Evolutionary conservation across 2,329 filamentous ascomycete genomes (phyloP).

Genomic region (Aspergillus persii): DNA sequence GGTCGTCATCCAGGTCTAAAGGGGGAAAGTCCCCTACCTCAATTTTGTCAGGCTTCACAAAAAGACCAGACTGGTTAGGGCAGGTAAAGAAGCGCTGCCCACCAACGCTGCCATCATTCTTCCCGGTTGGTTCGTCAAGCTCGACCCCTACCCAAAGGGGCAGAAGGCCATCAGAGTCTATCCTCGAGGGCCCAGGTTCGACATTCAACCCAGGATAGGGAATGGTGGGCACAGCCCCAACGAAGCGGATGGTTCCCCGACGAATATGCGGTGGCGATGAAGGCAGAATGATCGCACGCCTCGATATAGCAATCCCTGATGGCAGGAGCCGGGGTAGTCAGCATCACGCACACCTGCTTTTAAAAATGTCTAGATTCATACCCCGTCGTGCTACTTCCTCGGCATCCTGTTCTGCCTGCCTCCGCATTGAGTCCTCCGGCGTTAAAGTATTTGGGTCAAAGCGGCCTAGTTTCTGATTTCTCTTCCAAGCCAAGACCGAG

Average conservation of each 20-base stretch:
- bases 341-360: not conserved
- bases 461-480: constrained; percentile 87
- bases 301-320: constrained; percentile 42
- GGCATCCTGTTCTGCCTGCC: constrained; percentile 58
- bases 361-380: constrained; percentile 33
- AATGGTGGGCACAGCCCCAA: constrained; percentile 42
- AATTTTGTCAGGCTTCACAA: constrained; percentile 62
- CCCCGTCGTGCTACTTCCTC: constrained; percentile 66
- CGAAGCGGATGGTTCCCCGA: constrained; percentile 43
- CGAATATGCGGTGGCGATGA: constrained; percentile 42
- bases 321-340: not conserved
- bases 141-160: constrained; percentile 58
- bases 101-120: constrained; percentile 59
- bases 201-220: constrained; percentile 32
- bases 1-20: constrained; percentile 51
- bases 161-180: constrained; percentile 18
- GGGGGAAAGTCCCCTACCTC: constrained; percentile 60
- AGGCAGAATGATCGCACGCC: constrained; percentile 46
- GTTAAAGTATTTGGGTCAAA: constrained; percentile 83
- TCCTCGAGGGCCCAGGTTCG: constrained; percentile 14
- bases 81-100: constrained; percentile 56
- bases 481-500: constrained; percentile 94
- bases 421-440: constrained; percentile 69
- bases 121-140: constrained; percentile 64
- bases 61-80: constrained; percentile 55